Conservation (phyloP, 192 early-diverging fungal species). For the Podila epicladia region DNA sequence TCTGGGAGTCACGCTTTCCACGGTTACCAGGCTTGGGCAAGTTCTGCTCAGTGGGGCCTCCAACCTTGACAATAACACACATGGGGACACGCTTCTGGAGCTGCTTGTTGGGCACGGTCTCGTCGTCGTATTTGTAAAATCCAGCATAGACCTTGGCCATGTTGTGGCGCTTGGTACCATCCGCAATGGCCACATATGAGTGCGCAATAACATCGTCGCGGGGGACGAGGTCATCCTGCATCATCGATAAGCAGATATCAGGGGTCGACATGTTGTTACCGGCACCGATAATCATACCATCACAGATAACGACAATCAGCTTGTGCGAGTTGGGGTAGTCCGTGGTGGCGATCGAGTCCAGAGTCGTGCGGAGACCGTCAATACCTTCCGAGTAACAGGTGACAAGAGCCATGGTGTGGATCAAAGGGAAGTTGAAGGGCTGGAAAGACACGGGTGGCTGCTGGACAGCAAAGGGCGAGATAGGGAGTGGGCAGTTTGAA, state of each 20-base stretch:
- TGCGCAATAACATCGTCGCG: conserved; percentile 64
- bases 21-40: conserved; percentile 81
- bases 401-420: conserved; percentile 78
- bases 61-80: conserved; percentile 77
- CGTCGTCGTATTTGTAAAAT: conserved; percentile 67
- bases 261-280: conserved; percentile 80
- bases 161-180: conserved; percentile 75
- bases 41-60: conserved; percentile 68
- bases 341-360: conserved; percentile 84
- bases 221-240: conserved; percentile 62
- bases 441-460: conserved; percentile 61
- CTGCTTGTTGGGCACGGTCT: conserved; percentile 57
- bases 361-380: conserved; percentile 79
- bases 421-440: conserved; percentile 63
- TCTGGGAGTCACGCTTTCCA: conserved; percentile 94
- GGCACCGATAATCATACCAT: conserved; percentile 89
- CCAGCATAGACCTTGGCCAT: conserved; percentile 83
- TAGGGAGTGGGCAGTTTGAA: conserved; percentile 28
- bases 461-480: conserved; percentile 22
- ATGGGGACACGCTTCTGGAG: conserved; percentile 69
- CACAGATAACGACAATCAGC: conserved; percentile 86
- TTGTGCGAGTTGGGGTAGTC: conserved; percentile 90
- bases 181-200: conserved; percentile 75
- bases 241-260: conserved; percentile 82
- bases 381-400: conserved; percentile 94